Base-by-base conservation (phyloP, 2,329 filamentous ascomycete species). In the Alternaria dauci region DNA sequence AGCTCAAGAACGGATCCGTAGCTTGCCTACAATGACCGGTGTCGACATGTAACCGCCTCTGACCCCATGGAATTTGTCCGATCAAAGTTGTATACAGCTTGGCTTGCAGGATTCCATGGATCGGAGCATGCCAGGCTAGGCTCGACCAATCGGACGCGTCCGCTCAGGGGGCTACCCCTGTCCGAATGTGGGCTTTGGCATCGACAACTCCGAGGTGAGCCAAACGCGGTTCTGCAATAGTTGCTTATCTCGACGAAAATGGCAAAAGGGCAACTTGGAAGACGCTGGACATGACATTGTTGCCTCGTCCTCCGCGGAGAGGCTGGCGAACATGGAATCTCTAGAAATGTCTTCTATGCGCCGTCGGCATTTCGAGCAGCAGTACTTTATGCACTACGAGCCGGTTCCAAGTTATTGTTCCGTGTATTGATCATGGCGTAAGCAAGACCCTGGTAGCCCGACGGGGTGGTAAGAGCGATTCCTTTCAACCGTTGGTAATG, bases 71-170 rank as follows among this genome's bases (percentile, higher is more conserved):
- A 43, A 55, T 46, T 50, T 55, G 47, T n/a, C 53, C 32, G 39
- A 59, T 51, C 38, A 47, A 25, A 56, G 46, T 34, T 30, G 38
- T 56, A 42, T 46, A 52, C 28, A 42, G 47, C 53, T 60, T 57
- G 58, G 58, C 58, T 52, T 57, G 58, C 58, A 57, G 41, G 20
- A 41, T 8, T 26, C 53, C 39, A 26, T 46, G n/a, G 23, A 60
- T 56, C 18, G 26, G 56, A 41, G 41, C 25, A 18, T 41, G 12
- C 34, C 50, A 39, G 18, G 26, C 34, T 38, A 16, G 28, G 26
- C n/a, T 32, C 8, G 34, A 16, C 58, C 58, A 60, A 60, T 60
- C 39, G 46, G 53, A 30, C 28, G 16, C 6, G 25, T 25, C 23
- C 38, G 42, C 32, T 16, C 30, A 20, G 47, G 20, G 26, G 12